Base-by-base conservation (phyloP, 257 asterid genomes). In the Lithospermum erythrorhizon region DNA sequence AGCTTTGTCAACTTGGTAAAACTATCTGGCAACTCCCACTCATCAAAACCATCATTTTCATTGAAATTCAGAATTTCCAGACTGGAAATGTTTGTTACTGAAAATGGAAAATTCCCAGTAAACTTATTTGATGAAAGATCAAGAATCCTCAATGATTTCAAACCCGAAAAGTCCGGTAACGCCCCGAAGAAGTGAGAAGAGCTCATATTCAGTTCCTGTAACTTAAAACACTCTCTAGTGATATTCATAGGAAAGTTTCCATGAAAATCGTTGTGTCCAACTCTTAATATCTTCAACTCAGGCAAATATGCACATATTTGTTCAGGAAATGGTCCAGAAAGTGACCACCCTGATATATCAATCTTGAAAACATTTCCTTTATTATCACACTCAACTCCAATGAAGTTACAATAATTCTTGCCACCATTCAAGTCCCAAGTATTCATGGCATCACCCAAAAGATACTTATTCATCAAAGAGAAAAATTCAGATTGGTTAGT, bases 71-170 rank as follows among this genome's bases (percentile, higher is more conserved):
- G 61, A 5, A 68, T 14, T 74, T 83, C 85, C 5, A 91, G 95
- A 58, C 74, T 60, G 9, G 89, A 79, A 60, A 91, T 90, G 30
- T 84, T 88, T 25, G 79, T 57, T 58, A 88, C 20, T 4, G 97
- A 91, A 62, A 77, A 16, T 9, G 98, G 97, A 69, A 88, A 88
- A 25, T 80, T 67, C 9, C 98, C 97, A 0, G 77, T 59, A 27
- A 91, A 82, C 22, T 10, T 59, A 71, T 88, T 91, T 27, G 67
- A 52, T 0, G 98, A 91, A 49, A 91, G 86, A 58, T 91, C 93
- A 21, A 91, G 84, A 15, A 73, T 10, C 57, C 57, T 74, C 58
- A 91, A 48, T 21, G 81, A 73, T 7, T 53, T 55, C 70, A 89
- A 35, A 15, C 77, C 74, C 15, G 98, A 78, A 55, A 88, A 79